A percentile compares a stretch with the other conserved stretches of the same genome.
These are phyloP conservation scores for Ceratocystis cacaofunesta DNA, from an alignment of 2,329 filamentous ascomycete species.

Conservation along the genomic window DNA sequence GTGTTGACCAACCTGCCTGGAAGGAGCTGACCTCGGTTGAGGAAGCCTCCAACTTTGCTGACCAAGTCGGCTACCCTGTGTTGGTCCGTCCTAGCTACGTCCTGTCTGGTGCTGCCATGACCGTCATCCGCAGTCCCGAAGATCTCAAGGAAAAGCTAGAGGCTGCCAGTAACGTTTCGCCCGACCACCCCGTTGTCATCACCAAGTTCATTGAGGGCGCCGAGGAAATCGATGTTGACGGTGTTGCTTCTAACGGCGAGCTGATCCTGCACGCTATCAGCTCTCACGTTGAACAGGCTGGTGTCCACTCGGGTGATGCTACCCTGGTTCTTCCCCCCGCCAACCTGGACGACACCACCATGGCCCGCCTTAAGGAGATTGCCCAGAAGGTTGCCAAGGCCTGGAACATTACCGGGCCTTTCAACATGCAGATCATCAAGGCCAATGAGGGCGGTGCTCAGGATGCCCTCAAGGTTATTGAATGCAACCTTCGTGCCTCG, in stretches of 20 bases:
- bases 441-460: conserved; percentile 62
- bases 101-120: conserved; percentile 96
- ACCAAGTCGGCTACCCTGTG: conserved; percentile 79
- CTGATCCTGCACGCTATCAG: conserved; percentile 83
- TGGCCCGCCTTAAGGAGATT: conserved; percentile 86
- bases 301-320: conserved; percentile 95
- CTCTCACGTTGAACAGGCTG: conserved; percentile 92
- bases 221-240: conserved; percentile 91
- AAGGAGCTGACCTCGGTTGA: conserved; percentile 85
- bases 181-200: conserved; percentile 95
- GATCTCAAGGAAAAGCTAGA: conserved; percentile 92
- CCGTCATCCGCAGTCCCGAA: conserved; percentile 73
- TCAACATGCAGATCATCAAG: conserved; percentile 99
- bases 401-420: conserved; percentile 93
- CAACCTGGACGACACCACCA: conserved; percentile 59
- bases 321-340: conserved; percentile 82
- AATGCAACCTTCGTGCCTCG: conserved; percentile 94
- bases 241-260: conserved; percentile 72
- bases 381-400: conserved; percentile 92
- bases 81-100: conserved; percentile 92
- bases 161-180: conserved; percentile 77
- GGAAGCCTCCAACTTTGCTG: conserved; percentile 75
- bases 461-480: conserved; percentile 73
- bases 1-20: conserved; percentile 93
- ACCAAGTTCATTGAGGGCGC: conserved; percentile 97